These are phyloP conservation scores for Nicotiana attenuata DNA, from an alignment of 257 asterid species.

Conservation along the genomic window DNA sequence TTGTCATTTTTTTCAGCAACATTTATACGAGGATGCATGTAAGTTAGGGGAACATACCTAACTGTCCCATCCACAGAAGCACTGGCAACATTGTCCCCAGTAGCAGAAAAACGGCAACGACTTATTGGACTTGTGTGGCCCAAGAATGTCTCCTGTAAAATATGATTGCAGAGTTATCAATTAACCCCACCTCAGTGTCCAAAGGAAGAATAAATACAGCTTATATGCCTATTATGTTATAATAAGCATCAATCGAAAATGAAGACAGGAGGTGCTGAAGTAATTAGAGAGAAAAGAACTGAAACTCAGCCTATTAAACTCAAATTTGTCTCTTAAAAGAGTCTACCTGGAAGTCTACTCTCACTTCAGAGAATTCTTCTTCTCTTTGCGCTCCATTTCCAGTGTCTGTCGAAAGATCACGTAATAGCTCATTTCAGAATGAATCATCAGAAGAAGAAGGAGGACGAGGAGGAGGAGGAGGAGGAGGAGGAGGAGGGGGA, in stretches of 20 bases:
- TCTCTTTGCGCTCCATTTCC: constrained; percentile 39
- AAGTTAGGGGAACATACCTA: constrained; percentile 35
- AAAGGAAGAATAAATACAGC: neutral
- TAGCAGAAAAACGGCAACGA: constrained; percentile 87
- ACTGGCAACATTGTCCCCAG: constrained; percentile 95
- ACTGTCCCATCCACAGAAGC: constrained; percentile 96
- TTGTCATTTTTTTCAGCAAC: neutral
- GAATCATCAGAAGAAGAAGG: neutral
- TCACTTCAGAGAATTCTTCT: constrained; percentile 81
- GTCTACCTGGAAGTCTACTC: constrained; percentile 67
- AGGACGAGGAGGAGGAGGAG: neutral
- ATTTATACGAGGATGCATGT: neutral
- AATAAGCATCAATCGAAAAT: neutral
- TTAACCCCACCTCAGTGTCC: neutral
- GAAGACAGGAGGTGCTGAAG: neutral
- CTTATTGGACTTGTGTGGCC: constrained; percentile 98
- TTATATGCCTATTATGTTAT: neutral
- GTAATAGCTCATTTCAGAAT: constrained; percentile 18
- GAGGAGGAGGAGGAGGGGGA: neutral
- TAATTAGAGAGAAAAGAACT: neutral
- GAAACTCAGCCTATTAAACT: neutral
- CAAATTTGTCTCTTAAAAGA: neutral
- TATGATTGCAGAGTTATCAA: constrained; percentile 13
- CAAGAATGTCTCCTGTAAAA: constrained; percentile 75
- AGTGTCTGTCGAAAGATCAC: constrained; percentile 39